phyloP scores from a whole-genome alignment of 768 basidiomycete genomes.

The Boletellus ananas region DNA sequence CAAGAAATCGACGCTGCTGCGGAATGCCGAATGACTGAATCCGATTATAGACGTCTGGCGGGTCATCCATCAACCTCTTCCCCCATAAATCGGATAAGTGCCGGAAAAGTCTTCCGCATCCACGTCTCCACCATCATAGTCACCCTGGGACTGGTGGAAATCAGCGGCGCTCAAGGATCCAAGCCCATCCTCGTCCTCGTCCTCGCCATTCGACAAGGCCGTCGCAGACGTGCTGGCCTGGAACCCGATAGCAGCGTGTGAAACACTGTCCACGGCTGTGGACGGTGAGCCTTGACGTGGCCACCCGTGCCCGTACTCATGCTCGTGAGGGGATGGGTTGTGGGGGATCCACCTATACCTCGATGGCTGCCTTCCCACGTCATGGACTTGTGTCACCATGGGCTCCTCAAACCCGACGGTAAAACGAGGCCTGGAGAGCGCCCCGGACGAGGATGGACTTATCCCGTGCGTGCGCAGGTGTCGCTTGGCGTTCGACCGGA shows the following conservation, averaged over 20 bases:
- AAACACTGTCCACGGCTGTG: conserved; percentile 11
- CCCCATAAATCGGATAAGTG: conserved; percentile 11
- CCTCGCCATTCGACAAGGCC: conserved; percentile 29
- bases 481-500: conserved; percentile 77
- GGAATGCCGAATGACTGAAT: neutral
- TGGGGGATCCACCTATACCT: conserved; percentile 42
- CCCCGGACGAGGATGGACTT: conserved; percentile 21
- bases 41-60: neutral
- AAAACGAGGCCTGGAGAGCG: conserved; percentile 26
- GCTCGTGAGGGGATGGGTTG: conserved; percentile 29
- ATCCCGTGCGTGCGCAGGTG: conserved; percentile 76
- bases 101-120: conserved; percentile 15
- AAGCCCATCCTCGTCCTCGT: conserved; percentile 35
- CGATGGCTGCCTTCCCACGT: conserved; percentile 33
- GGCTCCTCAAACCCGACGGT: conserved; percentile 45
- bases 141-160: conserved; percentile 30
- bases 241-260: conserved; percentile 32
- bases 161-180: conserved; percentile 29
- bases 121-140: conserved; percentile 10
- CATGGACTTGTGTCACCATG: conserved; percentile 42
- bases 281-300: conserved; percentile 13
- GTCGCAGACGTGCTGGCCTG: conserved; percentile 36
- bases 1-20: conserved; percentile 8
- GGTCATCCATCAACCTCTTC: neutral
- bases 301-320: conserved; percentile 27